These are phyloP conservation scores for Phaeolepiota aurea DNA, from an alignment of 768 basidiomycete genomes.

Conservation along the genomic window DNA sequence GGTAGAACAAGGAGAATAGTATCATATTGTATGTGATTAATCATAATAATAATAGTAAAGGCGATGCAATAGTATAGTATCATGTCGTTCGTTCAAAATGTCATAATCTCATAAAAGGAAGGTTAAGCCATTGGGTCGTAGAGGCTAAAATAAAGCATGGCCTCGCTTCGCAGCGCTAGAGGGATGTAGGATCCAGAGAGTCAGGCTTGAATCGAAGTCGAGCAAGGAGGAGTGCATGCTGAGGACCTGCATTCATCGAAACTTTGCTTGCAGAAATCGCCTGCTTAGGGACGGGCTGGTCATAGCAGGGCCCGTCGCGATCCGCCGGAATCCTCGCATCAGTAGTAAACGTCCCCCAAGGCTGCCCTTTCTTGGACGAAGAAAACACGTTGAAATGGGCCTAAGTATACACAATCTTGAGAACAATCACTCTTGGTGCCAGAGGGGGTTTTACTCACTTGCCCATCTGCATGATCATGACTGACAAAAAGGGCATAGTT, in stretches of 20 bases:
- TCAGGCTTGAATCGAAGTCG: slow-evolving; percentile 43
- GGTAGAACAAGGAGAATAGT: too few relatives aligned
- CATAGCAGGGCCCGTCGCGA: slow-evolving; percentile 25
- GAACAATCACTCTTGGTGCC: background rate
- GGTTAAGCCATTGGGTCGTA: too few relatives aligned
- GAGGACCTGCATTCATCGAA: slow-evolving; percentile 23
- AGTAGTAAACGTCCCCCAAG: slow-evolving; percentile 51
- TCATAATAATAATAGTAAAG: too few relatives aligned
- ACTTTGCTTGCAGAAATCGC: slow-evolving; percentile 29
- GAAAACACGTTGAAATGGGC: slow-evolving; percentile 49
- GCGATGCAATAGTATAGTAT: too few relatives aligned
- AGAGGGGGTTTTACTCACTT: slow-evolving; percentile 20
- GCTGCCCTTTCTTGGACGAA: slow-evolving; percentile 28
- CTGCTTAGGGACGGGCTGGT: slow-evolving; percentile 14
- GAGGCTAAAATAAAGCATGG: too few relatives aligned
- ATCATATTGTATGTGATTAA: too few relatives aligned
- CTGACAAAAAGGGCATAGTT: slow-evolving; percentile 75
- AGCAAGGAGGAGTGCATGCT: slow-evolving; percentile 42
- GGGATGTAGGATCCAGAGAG: slow-evolving; percentile 30
- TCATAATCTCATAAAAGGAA: too few relatives aligned
- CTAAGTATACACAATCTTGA: slow-evolving; percentile 9
- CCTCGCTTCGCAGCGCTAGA: too few relatives aligned
- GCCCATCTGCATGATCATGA: slow-evolving; percentile 56
- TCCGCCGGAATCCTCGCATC: slow-evolving; percentile 25
- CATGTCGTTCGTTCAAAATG: too few relatives aligned